Evolutionary conservation across 306 rosid genomes (phyloP).

Genomic region (Dicorynia guianensis): DNA sequence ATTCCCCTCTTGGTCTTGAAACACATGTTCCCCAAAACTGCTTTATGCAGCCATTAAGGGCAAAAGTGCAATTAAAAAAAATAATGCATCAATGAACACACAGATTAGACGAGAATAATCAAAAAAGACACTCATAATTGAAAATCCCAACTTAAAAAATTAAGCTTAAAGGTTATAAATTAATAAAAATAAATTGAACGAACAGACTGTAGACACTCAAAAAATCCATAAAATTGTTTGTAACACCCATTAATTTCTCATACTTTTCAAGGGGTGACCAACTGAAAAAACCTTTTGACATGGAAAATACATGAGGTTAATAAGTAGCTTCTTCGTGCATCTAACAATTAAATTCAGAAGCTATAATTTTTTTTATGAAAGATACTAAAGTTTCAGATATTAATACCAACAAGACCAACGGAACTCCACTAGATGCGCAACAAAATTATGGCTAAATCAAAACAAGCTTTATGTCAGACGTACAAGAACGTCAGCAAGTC

Average conservation of each 20-base stretch:
- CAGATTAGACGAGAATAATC: too few relatives aligned
- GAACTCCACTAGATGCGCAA: background rate
- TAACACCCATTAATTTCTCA: too few relatives aligned
- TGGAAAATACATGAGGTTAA: too few relatives aligned
- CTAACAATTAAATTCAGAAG: background rate
- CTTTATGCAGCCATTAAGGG: background rate
- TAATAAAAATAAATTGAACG: background rate
- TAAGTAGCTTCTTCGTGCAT: background rate
- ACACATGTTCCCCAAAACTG: background rate
- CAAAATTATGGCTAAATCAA: too few relatives aligned
- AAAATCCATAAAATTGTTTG: too few relatives aligned
- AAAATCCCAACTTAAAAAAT: background rate
- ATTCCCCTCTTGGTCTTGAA: background rate
- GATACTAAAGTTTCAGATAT: background rate
- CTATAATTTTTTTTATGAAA: too few relatives aligned
- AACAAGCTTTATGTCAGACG: background rate
- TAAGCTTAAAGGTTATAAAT: background rate
- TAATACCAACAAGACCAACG: background rate
- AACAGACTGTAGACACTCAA: too few relatives aligned
- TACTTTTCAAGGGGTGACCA: too few relatives aligned
- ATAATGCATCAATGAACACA: too few relatives aligned
- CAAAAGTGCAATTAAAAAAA: too few relatives aligned
- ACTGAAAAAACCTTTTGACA: too few relatives aligned
- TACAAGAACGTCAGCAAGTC: too few relatives aligned
- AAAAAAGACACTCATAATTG: background rate